Evolutionary conservation across 2,329 filamentous ascomycete species (phyloP).

Genomic region (Raffaelea ambrosiae): DNA sequence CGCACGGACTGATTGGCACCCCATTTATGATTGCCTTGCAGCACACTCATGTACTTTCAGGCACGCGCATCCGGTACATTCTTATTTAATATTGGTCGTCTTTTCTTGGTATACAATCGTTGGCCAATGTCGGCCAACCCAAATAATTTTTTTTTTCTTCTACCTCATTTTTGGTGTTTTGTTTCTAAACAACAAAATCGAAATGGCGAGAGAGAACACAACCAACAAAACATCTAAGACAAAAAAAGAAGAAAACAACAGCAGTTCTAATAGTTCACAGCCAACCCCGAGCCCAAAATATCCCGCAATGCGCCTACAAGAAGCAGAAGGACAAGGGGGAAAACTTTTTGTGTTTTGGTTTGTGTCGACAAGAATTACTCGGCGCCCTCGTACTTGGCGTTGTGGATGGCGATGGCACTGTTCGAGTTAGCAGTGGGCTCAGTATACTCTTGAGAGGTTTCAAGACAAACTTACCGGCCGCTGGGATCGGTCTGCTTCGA

Average conservation of each 20-base stretch:
- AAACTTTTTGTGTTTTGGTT: not conserved
- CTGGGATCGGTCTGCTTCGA: conserved; percentile 93
- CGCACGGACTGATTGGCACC: too few species aligned
- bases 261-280: not conserved
- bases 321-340: not conserved
- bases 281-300: not conserved
- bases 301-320: not conserved
- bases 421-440: not conserved
- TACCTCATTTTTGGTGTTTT: not conserved
- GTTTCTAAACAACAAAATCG: not conserved
- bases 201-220: too few species aligned
- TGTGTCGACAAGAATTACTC: conserved; percentile 1
- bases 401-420: conserved; percentile 69
- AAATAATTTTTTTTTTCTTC: not conserved
- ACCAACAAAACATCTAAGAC: too few species aligned
- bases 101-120: too few species aligned
- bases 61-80: too few species aligned
- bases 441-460: too few species aligned
- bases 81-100: too few species aligned
- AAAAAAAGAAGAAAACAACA: not conserved
- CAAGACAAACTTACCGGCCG: conserved; percentile 62
- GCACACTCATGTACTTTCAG: too few species aligned
- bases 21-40: too few species aligned
- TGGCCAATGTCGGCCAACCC: too few species aligned
- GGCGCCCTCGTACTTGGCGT: conserved; percentile 58